Base-by-base conservation (phyloP, 2,329 filamentous ascomycete genomes). In the Sarocladiaceae sp. region DNA sequence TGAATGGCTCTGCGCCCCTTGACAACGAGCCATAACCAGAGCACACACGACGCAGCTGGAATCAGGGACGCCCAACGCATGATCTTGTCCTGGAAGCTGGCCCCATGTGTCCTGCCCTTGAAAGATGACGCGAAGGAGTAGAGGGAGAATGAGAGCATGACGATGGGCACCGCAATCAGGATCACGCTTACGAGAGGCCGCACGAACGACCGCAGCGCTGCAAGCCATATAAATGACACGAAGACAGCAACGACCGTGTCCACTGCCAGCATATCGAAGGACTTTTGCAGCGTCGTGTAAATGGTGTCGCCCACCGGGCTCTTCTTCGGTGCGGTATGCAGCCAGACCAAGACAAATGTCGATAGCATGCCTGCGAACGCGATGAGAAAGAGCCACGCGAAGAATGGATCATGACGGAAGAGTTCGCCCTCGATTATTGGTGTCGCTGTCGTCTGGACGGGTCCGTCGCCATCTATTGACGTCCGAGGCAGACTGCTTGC, bases 81-180 rank as follows among this genome's bases (percentile, higher is more conserved):
- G 13, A 83, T 78, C 45, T 73, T 79, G 60, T 97, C 93, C 62
- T 98, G 93, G n/a, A 90, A 53, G 51, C 83, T 85, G 12, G 73
- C 65, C n/a, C 88, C 88, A 47, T 85, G 75, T 60, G 80, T 84
- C 23, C 73, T 68, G 2, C 88, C 87, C 57, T 88, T 83, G 65
- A 88, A 95, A 56, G 90, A 96, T 27, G 88, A 87, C 43, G 95
- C 78, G 53, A 98, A 83, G 0, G 93, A 85, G 59, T 97, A 97
- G 26, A 98, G 67, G 23, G 86, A 90, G 61, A 97, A 96, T 0
- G 88, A 89, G 51, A 93, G 78, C 47, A 96, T 76, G 21, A 96
- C 83, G 50, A 90, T 69, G 0, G 93, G 93, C 13, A 96, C 89
- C 1, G 87, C 85, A 32, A 96, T 69, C 29, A 96, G 66, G 50